Base-by-base conservation (phyloP, 2,329 filamentous ascomycete genomes). In the Calonectria crousiana region DNA sequence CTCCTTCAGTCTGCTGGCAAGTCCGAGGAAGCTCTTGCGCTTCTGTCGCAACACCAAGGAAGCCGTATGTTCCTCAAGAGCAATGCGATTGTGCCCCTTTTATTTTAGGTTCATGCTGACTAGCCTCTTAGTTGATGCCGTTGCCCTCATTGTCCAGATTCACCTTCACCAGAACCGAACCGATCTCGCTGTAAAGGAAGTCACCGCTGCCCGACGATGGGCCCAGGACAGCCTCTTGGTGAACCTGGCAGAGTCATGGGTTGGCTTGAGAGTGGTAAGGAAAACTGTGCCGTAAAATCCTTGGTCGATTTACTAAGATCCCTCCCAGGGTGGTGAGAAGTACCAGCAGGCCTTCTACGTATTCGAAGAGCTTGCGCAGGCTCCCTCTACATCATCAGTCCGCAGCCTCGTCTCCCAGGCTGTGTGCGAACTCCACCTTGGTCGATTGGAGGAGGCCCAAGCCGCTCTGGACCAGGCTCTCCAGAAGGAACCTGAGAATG, bases 321-420 rank as follows among this genome's bases (percentile, higher is more conserved):
- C n/a, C 41, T 9, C 69, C 32, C 75, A 98, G 94, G 96, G 96
- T 82, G 96, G 96, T 78, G 95, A 98, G 80, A 97, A 95, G 84
- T 98, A 98, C 86, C 97, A 98, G 83, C 95, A 97, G 82, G 93
- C 96, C 23, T 98, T 98, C 86, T 98, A 99, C 88, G 96, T 98
- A 75, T 98, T 95, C 82, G 96, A 98, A 86, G 97, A 99, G 85
- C 91, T 98, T 64, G 96, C 97, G 6, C 95, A 98, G 83, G 93
- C 95, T 34, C 93, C 95, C 3, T 92, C 94, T 38, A 95, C 95
- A 23, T 93, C 95, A 64, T 95, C 95, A 20, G 89, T 93, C 67
- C 89, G 93, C 78, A 94, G 92, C 23, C 90, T 98, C 70, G 92
- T 98, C 74, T 93, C 95, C 26, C 97, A 98, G 87, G 96, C 96